Conservation (phyloP, 208 protist species). For the Trichomonas gallinae region DNA sequence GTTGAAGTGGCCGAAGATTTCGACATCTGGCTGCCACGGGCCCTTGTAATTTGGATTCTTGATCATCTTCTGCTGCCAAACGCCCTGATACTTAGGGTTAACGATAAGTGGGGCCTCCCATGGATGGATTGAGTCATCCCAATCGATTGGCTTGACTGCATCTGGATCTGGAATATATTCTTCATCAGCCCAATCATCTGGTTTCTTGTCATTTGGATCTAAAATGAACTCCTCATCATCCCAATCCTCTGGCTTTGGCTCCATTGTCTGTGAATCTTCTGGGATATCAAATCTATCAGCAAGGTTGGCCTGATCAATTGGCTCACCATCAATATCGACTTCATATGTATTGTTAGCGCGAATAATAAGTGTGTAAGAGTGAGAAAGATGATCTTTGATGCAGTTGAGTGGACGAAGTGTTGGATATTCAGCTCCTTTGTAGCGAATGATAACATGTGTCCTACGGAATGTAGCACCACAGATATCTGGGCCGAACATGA, state of each 20-base stretch:
- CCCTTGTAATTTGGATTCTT: constrained; percentile 43
- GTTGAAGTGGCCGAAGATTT: constrained; percentile 31
- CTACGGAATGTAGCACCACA: constrained; percentile 35
- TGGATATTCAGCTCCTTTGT: constrained; percentile 28
- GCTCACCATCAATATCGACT: constrained; percentile 37
- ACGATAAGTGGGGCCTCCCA: constrained; percentile 33
- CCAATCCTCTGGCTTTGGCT: constrained; percentile 26
- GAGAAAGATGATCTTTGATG: constrained; percentile 31
- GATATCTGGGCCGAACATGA: constrained; percentile 50
- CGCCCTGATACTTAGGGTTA: constrained; percentile 42
- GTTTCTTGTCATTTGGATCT: constrained; percentile 26
- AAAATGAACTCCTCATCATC: not conserved
- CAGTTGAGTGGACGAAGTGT: constrained; percentile 2
- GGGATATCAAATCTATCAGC: not conserved
- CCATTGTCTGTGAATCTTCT: constrained; percentile 20
- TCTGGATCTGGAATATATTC: constrained; percentile 26
- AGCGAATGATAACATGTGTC: constrained; percentile 39
- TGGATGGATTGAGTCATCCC: constrained; percentile 39
- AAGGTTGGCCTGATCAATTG: constrained; percentile 27
- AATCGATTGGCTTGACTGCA: constrained; percentile 22
- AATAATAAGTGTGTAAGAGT: constrained; percentile 39
- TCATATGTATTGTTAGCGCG: constrained; percentile 26
- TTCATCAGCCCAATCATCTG: constrained; percentile 37
- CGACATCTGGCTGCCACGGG: constrained; percentile 33
- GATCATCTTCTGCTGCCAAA: constrained; percentile 34